Evolutionary conservation across 2,329 filamentous ascomycete genomes (phyloP), one percentile per base, ranked within the genome.

Genomic region (Botryotinia calthae): DNA sequence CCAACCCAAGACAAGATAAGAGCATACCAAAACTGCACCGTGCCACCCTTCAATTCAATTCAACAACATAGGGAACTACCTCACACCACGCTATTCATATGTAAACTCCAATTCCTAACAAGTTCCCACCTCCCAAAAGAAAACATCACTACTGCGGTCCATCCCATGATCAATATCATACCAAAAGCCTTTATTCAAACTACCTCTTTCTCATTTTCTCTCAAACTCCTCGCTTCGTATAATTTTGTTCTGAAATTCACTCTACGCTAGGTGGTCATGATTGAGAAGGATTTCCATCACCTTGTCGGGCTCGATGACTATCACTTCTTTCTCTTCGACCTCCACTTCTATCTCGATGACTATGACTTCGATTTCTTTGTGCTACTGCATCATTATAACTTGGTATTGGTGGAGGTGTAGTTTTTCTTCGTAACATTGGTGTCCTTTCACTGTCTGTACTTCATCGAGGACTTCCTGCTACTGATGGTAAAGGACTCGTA

Each of bases 401-500:
- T 18, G 80, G 80, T 70, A 81, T 81, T 42, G 80, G 80, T 34
- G 80, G 80, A 20, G 79, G 78, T 40, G 79, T 77, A 59, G 72
- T 78, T 70, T 76, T 77, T 48, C 77, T 72, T 70, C 77, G 76
- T 73, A 88, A 87, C 71, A 89, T 78, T 4, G 87, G 87, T 5
- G 84, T 83, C 63, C 85, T 83, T 71, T 90, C 88, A 77, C 84
- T 87, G 44, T 88, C 88, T 44, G 66, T 73, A 76, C 85, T 88
- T 71, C 83, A 83, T 46, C 84, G 84, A 5, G 85, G 84, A 69
- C 88, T 88, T 14, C 61, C 72, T 12, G 46, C 34, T 6, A n/a
- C 28, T 14, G 90, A 91, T 54, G 87, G 85, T 20, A 87, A 86
- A 1, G 90, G 90, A 77, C 90, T 92, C 7, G 88, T 88, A 76